Conservation (phyloP, 345 rosid species). For the Syzygium aqueum region DNA sequence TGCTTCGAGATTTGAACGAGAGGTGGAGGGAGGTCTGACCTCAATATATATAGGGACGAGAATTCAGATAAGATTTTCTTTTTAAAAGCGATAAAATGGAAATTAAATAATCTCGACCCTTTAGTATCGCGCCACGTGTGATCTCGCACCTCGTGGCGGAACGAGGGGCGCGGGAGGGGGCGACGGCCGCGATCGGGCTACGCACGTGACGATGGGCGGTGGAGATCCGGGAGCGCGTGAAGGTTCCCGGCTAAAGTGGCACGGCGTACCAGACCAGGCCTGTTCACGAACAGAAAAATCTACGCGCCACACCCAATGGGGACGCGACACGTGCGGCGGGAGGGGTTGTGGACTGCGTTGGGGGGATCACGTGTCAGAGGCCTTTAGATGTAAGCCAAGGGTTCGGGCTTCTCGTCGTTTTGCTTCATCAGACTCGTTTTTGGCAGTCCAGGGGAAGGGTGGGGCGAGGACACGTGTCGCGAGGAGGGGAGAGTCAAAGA, state of each 20-base stretch:
- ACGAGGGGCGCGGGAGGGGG: not conserved
- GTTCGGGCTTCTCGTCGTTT: not conserved
- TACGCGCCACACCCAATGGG: not conserved
- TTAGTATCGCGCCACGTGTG: not conserved
- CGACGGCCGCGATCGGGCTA: not conserved
- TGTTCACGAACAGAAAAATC: not conserved
- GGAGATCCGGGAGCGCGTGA: not conserved
- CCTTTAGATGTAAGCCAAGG: not conserved
- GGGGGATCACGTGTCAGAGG: not conserved
- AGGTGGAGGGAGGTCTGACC: not conserved
- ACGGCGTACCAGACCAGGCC: not conserved
- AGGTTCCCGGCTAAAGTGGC: not conserved
- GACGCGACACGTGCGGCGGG: not conserved
- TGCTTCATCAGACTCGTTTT: not conserved
- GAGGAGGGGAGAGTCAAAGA: not conserved
- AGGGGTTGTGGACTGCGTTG: too few relatives aligned
- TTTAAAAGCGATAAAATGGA: not conserved
- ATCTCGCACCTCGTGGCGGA: not conserved
- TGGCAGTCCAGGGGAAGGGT: not conserved
- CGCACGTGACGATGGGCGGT: slow-evolving; percentile 3
- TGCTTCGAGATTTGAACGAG: not conserved
- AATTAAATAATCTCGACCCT: not conserved
- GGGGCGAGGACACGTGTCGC: not conserved
- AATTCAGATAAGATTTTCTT: not conserved
- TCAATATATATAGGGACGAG: not conserved